phyloP scores from a whole-genome alignment of 2,329 filamentous ascomycete species.

The Ceratocystis alfenasii region DNA sequence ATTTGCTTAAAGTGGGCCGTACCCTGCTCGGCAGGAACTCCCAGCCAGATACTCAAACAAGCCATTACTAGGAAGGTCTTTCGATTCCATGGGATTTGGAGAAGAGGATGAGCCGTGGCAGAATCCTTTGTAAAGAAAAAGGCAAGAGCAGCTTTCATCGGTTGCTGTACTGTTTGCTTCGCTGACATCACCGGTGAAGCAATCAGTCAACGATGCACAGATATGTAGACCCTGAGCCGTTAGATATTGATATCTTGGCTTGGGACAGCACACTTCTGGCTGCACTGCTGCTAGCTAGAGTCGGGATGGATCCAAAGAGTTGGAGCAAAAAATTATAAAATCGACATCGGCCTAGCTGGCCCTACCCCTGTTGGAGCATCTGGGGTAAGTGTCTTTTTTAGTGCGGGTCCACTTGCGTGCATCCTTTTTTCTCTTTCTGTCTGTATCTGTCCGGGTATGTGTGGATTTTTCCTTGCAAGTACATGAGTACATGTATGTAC shows the following conservation, averaged over 20 bases:
- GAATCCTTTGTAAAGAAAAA: slow-evolving; percentile 2
- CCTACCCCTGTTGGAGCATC: slow-evolving; percentile 9
- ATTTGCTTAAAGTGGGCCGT: slow-evolving; percentile 1
- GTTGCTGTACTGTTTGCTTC: background rate
- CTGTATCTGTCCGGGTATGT: background rate
- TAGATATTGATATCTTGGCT: too few species aligned
- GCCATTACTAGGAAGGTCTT: background rate
- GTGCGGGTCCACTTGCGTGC: slow-evolving; percentile 11
- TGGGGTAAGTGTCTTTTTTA: slow-evolving; percentile 21
- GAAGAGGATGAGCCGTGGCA: slow-evolving; percentile 7
- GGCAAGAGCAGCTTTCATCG: background rate
- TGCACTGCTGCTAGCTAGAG: too few species aligned
- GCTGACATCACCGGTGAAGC: background rate
- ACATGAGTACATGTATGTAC: background rate
- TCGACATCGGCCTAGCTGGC: background rate
- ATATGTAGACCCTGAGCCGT: too few species aligned
- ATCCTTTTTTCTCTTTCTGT: background rate
- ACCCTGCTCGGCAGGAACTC: slow-evolving; percentile 1
- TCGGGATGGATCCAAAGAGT: background rate
- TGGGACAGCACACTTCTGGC: too few species aligned
- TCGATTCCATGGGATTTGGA: background rate
- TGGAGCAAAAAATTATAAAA: background rate
- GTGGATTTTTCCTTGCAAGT: background rate
- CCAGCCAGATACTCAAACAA: slow-evolving; percentile 4
- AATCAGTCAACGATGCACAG: too few species aligned